Conservation (phyloP, 2,329 filamentous ascomycete genomes). For the Epichloe aotearoae region DNA sequence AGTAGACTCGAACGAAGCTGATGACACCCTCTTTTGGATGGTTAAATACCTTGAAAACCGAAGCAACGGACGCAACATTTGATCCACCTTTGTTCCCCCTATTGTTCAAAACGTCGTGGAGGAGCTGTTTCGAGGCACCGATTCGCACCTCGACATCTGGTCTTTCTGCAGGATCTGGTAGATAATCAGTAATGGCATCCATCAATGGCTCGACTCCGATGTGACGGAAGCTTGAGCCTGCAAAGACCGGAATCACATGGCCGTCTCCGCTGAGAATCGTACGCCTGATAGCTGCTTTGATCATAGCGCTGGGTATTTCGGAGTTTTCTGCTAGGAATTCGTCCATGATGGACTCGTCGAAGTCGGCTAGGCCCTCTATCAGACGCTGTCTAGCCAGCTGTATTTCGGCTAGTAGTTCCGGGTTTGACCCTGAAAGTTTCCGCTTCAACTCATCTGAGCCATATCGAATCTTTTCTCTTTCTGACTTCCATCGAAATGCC, state of each 20-base stretch:
- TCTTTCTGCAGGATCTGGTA: constrained; percentile 70
- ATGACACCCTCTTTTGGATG: constrained; percentile 76
- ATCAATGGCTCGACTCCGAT: constrained; percentile 87
- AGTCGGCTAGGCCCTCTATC: constrained; percentile 73
- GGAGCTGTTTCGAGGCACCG: constrained; percentile 33
- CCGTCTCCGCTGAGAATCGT: constrained; percentile 57
- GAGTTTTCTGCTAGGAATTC: constrained; percentile 67
- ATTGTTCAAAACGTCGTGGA: constrained; percentile 24
- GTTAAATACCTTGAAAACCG: constrained; percentile 90
- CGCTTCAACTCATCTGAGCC: constrained; percentile 16
- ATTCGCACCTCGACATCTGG: constrained; percentile 68
- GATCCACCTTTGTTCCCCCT: constrained; percentile 24
- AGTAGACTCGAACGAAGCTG: constrained; percentile 86
- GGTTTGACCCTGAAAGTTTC: constrained; percentile 29
- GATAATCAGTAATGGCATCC: constrained; percentile 75
- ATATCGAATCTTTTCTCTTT: constrained; percentile 25
- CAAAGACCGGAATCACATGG: constrained; percentile 72
- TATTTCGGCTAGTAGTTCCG: constrained; percentile 53
- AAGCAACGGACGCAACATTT: constrained; percentile 37
- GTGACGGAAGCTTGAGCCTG: constrained; percentile 84
- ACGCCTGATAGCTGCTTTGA: constrained; percentile 62
- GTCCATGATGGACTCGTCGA: constrained; percentile 78
- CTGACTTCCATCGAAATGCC: constrained; percentile 56
- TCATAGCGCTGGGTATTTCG: constrained; percentile 53
- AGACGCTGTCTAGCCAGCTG: constrained; percentile 63